Percentiles rank a stretch among this genome's conserved stretches.
Evolutionary conservation across 129 eudicot species (phyloP).

Genomic region (Gnaphalium uliginosum): DNA sequence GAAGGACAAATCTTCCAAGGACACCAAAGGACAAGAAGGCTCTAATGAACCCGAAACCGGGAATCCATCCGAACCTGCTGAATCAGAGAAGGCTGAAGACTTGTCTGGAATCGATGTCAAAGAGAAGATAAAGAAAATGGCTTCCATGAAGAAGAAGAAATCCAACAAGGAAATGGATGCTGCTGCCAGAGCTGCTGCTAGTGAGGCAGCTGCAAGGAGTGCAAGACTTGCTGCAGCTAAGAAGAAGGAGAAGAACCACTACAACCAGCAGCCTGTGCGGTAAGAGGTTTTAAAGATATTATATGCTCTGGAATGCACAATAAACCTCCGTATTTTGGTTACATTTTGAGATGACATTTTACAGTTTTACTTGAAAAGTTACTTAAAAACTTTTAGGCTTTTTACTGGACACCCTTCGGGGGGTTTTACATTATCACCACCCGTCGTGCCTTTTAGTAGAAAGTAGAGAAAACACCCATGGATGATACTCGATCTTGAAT

Average conservation of each 20-base stretch:
- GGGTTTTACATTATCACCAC: constrained; percentile 23
- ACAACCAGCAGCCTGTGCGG: constrained; percentile 94
- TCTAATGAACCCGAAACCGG: constrained; percentile 44
- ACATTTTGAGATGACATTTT: constrained; percentile 41
- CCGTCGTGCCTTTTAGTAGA: constrained; percentile 30
- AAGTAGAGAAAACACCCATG: constrained; percentile 36
- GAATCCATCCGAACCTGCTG: constrained; percentile 39
- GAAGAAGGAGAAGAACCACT: constrained; percentile 97
- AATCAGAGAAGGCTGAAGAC: constrained; percentile 56
- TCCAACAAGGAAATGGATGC: constrained; percentile 84
- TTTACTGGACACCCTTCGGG: constrained; percentile 19
- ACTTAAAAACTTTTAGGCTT: constrained; percentile 16
- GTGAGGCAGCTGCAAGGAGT: constrained; percentile 95
- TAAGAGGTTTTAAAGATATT: constrained; percentile 32
- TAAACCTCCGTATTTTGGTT: constrained; percentile 44
- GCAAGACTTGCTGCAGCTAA: constrained; percentile 88
- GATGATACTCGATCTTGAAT: constrained; percentile 26
- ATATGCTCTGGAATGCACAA: constrained; percentile 47
- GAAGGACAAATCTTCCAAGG: constrained; percentile 78
- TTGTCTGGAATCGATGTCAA: constrained; percentile 62
- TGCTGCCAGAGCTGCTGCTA: constrained; percentile 82
- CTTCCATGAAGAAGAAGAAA: constrained; percentile 85
- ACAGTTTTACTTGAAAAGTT: constrained; percentile 33
- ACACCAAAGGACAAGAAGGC: constrained; percentile 58
- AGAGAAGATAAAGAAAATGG: constrained; percentile 74